phyloP scores from a whole-genome alignment of 2,329 filamentous ascomycete species.

The Penicillium frequentans region DNA sequence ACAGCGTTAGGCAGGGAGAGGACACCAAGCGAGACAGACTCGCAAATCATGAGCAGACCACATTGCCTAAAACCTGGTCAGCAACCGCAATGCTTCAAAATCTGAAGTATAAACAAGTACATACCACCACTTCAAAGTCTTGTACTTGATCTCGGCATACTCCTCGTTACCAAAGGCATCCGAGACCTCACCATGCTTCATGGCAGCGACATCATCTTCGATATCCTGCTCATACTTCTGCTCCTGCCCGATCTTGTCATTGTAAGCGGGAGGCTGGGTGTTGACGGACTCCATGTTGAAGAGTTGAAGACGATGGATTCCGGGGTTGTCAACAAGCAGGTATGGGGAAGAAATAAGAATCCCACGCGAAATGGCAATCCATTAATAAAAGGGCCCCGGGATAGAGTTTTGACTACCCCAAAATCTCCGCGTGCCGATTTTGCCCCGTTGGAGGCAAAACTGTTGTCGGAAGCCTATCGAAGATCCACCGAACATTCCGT shows the following conservation, averaged over 20 bases:
- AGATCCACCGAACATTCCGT: slow-evolving; percentile 12
- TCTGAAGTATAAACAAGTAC: background rate
- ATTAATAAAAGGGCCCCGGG: slow-evolving; percentile 12
- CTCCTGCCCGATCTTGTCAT: slow-evolving; percentile 23
- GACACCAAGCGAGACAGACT: slow-evolving; percentile 27
- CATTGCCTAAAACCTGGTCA: slow-evolving; percentile 17
- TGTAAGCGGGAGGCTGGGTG: slow-evolving; percentile 17
- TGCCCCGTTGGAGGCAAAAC: slow-evolving; percentile 8
- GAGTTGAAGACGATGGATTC: background rate
- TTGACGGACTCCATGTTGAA: slow-evolving; percentile 18
- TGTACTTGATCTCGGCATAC: slow-evolving; percentile 27
- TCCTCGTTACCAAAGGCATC: slow-evolving; percentile 28
- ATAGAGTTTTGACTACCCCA: slow-evolving; percentile 1
- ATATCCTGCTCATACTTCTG: slow-evolving; percentile 11
- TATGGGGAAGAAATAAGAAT: background rate
- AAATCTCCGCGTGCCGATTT: slow-evolving; percentile 3
- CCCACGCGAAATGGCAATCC: slow-evolving; percentile 1
- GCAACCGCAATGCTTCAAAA: background rate
- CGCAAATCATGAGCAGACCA: slow-evolving; percentile 27
- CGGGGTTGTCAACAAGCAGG: background rate
- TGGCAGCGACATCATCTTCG: slow-evolving; percentile 16
- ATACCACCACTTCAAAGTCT: slow-evolving; percentile 28
- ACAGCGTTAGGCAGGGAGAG: slow-evolving; percentile 22
- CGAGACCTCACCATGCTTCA: slow-evolving; percentile 23
- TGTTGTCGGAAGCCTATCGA: slow-evolving; percentile 8